phyloP scores from a whole-genome alignment of 441 rosid genomes.

The Gossypium lobatum region DNA sequence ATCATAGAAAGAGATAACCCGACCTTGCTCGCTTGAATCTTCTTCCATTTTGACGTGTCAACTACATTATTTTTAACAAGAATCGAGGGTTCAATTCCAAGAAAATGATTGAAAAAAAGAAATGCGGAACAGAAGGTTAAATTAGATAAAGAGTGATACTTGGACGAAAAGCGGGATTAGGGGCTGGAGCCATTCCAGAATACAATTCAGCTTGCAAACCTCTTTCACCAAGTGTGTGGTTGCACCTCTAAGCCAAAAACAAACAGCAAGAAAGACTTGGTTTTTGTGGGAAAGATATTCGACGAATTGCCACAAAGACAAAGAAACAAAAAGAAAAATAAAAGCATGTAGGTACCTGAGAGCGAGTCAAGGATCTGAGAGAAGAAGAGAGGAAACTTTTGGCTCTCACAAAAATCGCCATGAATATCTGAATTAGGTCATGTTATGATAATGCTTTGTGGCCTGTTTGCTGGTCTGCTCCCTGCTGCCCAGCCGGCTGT shows the following conservation, averaged over 20 bases:
- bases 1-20: conserved; percentile 50
- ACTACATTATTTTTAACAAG: conserved; percentile 16
- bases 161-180: conserved; percentile 15
- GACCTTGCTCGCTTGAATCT: conserved; percentile 34
- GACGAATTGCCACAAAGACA: conserved; percentile 36
- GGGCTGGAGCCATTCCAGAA: conserved; percentile 19
- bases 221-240: conserved; percentile 24
- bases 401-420: conserved; percentile 39
- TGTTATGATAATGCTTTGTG: not conserved
- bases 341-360: conserved; percentile 35
- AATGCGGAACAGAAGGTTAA: not conserved
- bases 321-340: not conserved
- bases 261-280: not conserved
- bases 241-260: conserved; percentile 34
- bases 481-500: not conserved
- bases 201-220: conserved; percentile 13
- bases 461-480: not conserved
- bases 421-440: conserved; percentile 18
- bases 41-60: conserved; percentile 65
- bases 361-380: conserved; percentile 34
- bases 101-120: not conserved
- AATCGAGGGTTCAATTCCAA: not conserved
- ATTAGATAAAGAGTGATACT: conserved; percentile 18
- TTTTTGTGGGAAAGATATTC: conserved; percentile 26
- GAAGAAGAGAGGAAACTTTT: conserved; percentile 29